Base-by-base conservation (phyloP, 768 basidiomycete species). In the Collybiopsis confluens region DNA sequence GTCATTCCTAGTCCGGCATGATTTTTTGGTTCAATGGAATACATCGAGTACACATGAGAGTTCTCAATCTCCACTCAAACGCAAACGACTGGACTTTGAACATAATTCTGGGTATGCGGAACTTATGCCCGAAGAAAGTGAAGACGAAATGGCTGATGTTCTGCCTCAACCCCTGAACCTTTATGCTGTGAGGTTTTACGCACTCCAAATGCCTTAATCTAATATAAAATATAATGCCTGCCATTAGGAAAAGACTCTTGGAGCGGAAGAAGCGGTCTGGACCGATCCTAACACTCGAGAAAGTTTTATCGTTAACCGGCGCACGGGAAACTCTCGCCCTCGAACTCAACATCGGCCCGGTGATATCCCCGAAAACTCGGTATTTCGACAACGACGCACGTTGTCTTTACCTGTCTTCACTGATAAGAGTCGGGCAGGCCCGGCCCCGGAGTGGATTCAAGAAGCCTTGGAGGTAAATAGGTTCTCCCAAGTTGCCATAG, bases 291-390 rank as follows among this genome's bases (percentile, higher is more conserved):
- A 59, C 13, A 87, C 84, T 4, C 77, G 80, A 13, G 71, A 82
- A 62, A 68, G 65, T 2, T 86, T 83, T 61, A 54, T 79, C n/a
- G 68, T 91, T 15, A 81, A 93, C 62, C 63, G 66, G n/a, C 75
- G 81, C 48, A 89, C 86, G 9, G 88, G 88, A 9, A 82, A 89
- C 63, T 90, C 86, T 7, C 74, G 75, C 65, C 69, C 68, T 27
- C 68, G 66, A 56, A 56, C 59, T 23, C 57, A 57, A 33, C 56
- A 2, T 7, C 60, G 37, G 54, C 59, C 89, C 7, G 63, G 70
- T 55, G 69, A 75, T 45, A 85, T 83, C 3, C 67, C 90, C n/a
- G 63, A 75, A 67, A n/a, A 3, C 20, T 30, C 24, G 9, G 24
- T 26, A 6, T 42, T n/a, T 18, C 44, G 6, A 5, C 58, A 57